phyloP scores from a whole-genome alignment of 2,329 filamentous ascomycete species.

The Hymenoscyphus repandus region DNA sequence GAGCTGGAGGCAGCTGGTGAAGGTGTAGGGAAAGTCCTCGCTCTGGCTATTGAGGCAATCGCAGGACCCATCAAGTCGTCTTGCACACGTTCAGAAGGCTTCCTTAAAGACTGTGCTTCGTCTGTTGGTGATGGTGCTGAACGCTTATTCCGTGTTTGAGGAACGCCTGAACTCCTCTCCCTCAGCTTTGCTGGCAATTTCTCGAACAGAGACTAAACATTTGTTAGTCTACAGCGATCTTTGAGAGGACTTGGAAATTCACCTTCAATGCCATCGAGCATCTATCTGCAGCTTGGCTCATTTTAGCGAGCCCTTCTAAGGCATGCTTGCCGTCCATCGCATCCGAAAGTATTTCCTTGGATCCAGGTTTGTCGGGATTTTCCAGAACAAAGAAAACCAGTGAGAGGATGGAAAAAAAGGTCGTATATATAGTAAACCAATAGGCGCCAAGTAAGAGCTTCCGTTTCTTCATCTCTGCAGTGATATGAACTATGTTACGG shows the following conservation, averaged over 20 bases:
- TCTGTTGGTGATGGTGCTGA: slow-evolving; percentile 42
- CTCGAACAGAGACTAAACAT: slow-evolving; percentile 68
- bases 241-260: slow-evolving; percentile 39
- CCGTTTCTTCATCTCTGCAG: slow-evolving; percentile 69
- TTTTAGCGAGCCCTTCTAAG: slow-evolving; percentile 70
- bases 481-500: slow-evolving; percentile 73
- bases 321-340: slow-evolving; percentile 80
- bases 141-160: slow-evolving; percentile 48
- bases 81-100: not conserved
- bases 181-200: slow-evolving; percentile 71
- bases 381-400: slow-evolving; percentile 76
- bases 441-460: slow-evolving; percentile 74
- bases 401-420: slow-evolving; percentile 76
- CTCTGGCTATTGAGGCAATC: slow-evolving; percentile 13
- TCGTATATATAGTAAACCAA: slow-evolving; percentile 83
- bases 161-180: slow-evolving; percentile 37
- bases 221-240: slow-evolving; percentile 21
- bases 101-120: not conserved
- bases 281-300: slow-evolving; percentile 83
- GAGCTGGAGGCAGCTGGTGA: slow-evolving; percentile 22
- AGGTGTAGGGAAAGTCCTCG: slow-evolving; percentile 28
- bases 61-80: not conserved
- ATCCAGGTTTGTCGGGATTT: slow-evolving; percentile 69
- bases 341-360: slow-evolving; percentile 77
- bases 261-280: slow-evolving; percentile 76